Base-by-base conservation (phyloP, 2,329 filamentous ascomycete genomes). In the Apiospora phragmitis region DNA sequence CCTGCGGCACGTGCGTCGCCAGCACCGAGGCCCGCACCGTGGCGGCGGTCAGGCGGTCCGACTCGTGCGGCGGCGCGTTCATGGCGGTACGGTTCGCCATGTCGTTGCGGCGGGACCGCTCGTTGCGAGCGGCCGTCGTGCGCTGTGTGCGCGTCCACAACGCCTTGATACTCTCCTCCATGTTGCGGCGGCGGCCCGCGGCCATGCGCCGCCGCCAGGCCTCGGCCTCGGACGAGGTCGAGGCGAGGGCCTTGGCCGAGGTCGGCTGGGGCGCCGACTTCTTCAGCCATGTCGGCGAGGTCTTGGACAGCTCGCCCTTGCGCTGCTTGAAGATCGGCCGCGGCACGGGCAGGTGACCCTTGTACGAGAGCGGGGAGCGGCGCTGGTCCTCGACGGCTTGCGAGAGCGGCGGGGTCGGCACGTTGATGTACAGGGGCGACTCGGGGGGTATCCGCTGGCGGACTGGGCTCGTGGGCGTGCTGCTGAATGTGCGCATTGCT, bases 341-440 rank as follows among this genome's bases (percentile, higher is more conserved):
- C 45, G 96, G 95, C 0, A 94, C 86, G 11, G 96, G 96, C 0
- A 99, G 88, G 70, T 91, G 89, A 75, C 96, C 96, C 80, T 94
- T 94, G 45, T 68, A 47, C 21, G 68, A 65, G 43, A 94, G 80
- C 12, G 82, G 82, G 72, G 80, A 83, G 18, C 79, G 79, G 75
- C 88, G 84, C 42, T 77, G 75, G 65, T 70, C 71, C 8, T 74
- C 75, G 68, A 80, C 79, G 74, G 78, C 73, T n/a, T 89, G 86
- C 68, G 91, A 90, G 80, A 97, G 94, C n/a, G 90, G 88, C 67
- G 93, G 88, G 75, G 87, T 86, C 66, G 95, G 95, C 70, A 98
- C 86, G 74, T 94, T 90, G 83, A 98, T 93, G 85, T 93, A 98
- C 74, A 89, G 88, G 65, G 96, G 95, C 45, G 94, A 97, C 80